Conservation (phyloP, 352 stramenopile species). For the Phytophthora megakarya region DNA sequence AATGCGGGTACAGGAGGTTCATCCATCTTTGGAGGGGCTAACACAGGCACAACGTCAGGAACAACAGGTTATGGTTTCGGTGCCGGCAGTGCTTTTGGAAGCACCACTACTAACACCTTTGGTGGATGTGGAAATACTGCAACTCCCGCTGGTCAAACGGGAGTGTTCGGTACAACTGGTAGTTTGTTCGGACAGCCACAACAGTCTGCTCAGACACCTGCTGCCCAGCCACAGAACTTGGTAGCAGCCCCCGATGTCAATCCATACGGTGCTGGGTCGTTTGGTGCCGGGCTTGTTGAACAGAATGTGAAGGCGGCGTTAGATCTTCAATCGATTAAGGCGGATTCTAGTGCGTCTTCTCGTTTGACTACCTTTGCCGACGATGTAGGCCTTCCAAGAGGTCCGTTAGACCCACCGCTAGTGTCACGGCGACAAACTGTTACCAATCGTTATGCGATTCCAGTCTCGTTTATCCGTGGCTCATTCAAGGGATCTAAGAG, state of each 20-base stretch:
- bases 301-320: conserved; percentile 69
- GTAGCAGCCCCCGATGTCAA: conserved; percentile 64
- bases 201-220: conserved; percentile 34
- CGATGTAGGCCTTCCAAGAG: conserved; percentile 72
- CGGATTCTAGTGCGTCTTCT: conserved; percentile 49
- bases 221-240: conserved; percentile 50
- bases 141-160: conserved; percentile 33
- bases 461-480: conserved; percentile 75
- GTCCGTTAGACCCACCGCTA: conserved; percentile 57
- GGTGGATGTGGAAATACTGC: conserved; percentile 46
- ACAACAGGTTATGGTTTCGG: conserved; percentile 50
- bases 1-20: conserved; percentile 32
- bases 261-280: conserved; percentile 58
- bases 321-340: conserved; percentile 64
- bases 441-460: conserved; percentile 56
- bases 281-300: conserved; percentile 60
- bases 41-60: conserved; percentile 35
- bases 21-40: conserved; percentile 46
- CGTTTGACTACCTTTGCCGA: conserved; percentile 64
- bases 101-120: conserved; percentile 44
- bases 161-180: conserved; percentile 40
- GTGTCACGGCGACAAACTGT: conserved; percentile 62
- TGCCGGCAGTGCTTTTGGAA: conserved; percentile 41
- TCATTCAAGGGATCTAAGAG: conserved; percentile 79
- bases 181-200: conserved; percentile 43